A percentile compares a stretch with the other conserved stretches of the same genome.
Conservation (phyloP, 805 yeast genomes). For the Ogataea pini region DNA sequence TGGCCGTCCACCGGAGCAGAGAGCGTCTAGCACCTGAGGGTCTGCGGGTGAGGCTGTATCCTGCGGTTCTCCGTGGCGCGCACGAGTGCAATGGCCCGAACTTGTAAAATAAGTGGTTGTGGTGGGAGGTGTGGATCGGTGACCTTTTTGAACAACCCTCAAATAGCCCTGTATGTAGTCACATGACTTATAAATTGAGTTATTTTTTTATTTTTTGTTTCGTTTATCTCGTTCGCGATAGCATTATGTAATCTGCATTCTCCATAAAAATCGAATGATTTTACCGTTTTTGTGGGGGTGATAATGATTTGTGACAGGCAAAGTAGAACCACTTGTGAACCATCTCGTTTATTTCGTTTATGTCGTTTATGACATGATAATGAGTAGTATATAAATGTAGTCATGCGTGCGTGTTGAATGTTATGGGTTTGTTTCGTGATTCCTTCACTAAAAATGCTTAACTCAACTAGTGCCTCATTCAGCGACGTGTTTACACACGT, state of each 20-base stretch:
- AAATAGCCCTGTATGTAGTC: background rate
- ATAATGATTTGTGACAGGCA: background rate
- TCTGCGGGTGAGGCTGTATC: background rate
- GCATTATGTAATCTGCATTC: background rate
- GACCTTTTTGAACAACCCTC: constrained; percentile 1
- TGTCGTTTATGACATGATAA: background rate
- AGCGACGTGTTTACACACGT: constrained; percentile 39
- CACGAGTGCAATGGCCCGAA: no score
- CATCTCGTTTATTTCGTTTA: constrained; percentile 7
- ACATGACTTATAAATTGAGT: background rate
- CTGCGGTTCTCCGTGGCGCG: background rate
- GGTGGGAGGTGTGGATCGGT: constrained; percentile 1
- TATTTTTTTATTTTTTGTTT: background rate
- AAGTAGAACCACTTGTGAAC: constrained; percentile 4
- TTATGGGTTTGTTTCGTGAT: no score
- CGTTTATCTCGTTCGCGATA: background rate
- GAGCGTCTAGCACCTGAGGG: no score
- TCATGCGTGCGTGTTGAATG: no score
- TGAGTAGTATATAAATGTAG: background rate
- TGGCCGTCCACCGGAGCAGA: no score
- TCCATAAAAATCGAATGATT: constrained; percentile 5
- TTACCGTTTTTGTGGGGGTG: background rate
- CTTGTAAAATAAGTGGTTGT: background rate
- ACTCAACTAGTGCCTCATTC: constrained; percentile 24
- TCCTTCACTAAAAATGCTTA: background rate